Base-by-base conservation (phyloP, 768 basidiomycete genomes). In the Rhodotorula sphaerocarpa region DNA sequence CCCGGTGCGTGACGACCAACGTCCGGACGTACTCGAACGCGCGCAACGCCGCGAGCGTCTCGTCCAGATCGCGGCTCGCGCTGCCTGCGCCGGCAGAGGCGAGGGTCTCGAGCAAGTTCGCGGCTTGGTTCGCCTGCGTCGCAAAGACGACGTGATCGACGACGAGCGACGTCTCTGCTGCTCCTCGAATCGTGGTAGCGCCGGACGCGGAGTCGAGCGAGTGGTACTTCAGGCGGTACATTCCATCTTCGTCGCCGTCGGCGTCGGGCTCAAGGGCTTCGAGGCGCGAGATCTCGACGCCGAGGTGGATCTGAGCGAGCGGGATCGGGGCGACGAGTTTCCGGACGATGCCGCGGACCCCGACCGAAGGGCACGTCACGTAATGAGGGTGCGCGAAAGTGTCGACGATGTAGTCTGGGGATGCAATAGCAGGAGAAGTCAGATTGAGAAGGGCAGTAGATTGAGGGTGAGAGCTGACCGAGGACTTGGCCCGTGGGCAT, bases 341-440 rank as follows among this genome's bases (percentile, higher is more conserved):
- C 5, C 73, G 62, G 11, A 85, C 82, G 46, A 83, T 83, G 42
- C 83, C 80, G 28, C 79, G 79, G 5, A 84, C 81, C 18, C 86
- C 85, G 61, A 80, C 76, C 3, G 54, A n/a, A 5, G 63, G 15
- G 73, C 69, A 33, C 3, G 84, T 81, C 4, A 84, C 81, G 71
- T 86, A 88, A 71, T 88, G 87, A 53, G 81, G 78, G 1, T 84
- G 83, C 27, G 82, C 80, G 21, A 87, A 72, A 0, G 85, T 86
- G 9, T 82, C 74, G 79, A 83, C 84, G 58, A 86, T 78, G 73
- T 87, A 88, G 72, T 87, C 85, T 86, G 63, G 3, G 6, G 25
- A 14, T 5, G 34, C 11, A 3, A 9, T 5, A 16, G 23, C 41
- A 47, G 48, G 57, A 46, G 16, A 50, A 82, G 82, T 11, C 86